Conservation (phyloP, 2,329 filamentous ascomycete species). For the Fusarium sp. region DNA sequence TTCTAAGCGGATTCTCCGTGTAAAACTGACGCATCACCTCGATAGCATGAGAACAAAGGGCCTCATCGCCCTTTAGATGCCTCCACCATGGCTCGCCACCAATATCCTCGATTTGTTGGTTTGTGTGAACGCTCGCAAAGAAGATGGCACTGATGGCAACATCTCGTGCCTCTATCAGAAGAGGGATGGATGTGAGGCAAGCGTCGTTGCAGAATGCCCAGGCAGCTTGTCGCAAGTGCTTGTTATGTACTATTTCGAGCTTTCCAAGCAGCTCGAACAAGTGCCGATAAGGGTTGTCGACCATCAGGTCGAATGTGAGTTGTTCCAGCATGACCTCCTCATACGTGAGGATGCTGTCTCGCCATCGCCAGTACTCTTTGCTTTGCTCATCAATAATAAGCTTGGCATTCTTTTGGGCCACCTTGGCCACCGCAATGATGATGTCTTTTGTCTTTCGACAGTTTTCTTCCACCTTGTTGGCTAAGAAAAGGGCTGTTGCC, state of each 20-base stretch:
- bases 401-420: slow-evolving; percentile 93
- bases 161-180: slow-evolving; percentile 81
- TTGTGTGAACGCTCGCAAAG: slow-evolving; percentile 81
- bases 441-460: slow-evolving; percentile 95
- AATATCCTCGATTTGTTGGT: slow-evolving; percentile 79
- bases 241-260: slow-evolving; percentile 81
- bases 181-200: slow-evolving; percentile 83
- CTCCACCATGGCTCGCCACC: slow-evolving; percentile 89
- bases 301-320: slow-evolving; percentile 91
- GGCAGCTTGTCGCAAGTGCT: slow-evolving; percentile 82
- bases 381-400: slow-evolving; percentile 94
- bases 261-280: slow-evolving; percentile 84
- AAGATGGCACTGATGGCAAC: slow-evolving; percentile 89
- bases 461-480: slow-evolving; percentile 97
- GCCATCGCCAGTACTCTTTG: slow-evolving; percentile 98
- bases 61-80: slow-evolving; percentile 75
- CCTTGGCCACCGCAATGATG: slow-evolving; percentile 91
- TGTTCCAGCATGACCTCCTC: slow-evolving; percentile 93
- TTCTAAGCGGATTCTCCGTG: slow-evolving; percentile 70
- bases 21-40: slow-evolving; percentile 79
- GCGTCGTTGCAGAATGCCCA: slow-evolving; percentile 97
- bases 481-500: slow-evolving; percentile 90
- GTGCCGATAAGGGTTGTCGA: slow-evolving; percentile 87
- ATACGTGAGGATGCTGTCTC: slow-evolving; percentile 90
- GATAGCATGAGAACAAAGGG: slow-evolving; percentile 77